Evolutionary conservation across 164 flowering plant species (phyloP), one percentile per base, ranked within the genome.

Genomic region (Vitis cinerea): DNA sequence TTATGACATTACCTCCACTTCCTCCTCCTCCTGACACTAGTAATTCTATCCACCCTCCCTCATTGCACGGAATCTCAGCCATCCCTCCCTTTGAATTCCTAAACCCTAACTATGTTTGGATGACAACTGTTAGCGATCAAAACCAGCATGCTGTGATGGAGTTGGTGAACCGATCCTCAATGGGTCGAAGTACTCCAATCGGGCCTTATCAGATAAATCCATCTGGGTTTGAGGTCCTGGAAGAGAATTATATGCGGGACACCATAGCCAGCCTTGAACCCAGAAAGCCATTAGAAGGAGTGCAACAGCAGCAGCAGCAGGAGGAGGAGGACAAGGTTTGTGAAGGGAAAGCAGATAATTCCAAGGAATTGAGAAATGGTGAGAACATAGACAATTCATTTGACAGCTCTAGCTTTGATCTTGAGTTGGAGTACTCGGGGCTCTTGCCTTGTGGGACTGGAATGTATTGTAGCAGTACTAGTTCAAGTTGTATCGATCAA

Each of bases 401-500:
- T 59, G 77, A 68, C 23, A 63, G 68, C 11, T 59, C 59, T 31
- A 67, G 72, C 65, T 71, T 76, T 68, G 82, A 70, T 70, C 72
- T 76, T 67, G 77, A 76, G 23, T 75, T 73, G 59, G 60, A 71
- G 72, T 75, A 72, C 58, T 63, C 83, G 37, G 52, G 71, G 17
- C 54, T 71, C 15, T 0, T 71, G 72, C 66, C 73, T 63, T 71
- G 67, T 61, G 78, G 69, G 44, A 37, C 44, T 37, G 44, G 44
- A 60, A 63, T 75, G 63, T 70, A 47, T 10, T 64, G 23, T 31
- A 69, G 62, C 7, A 37, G 44, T 37, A 37, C 44, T 37, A 37
- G 44, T 67, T 14, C 15, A 23, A 75, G 54, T 60, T 69, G 75
- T 27, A 70, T 80, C 56, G 85, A 83, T 65, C 84, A 77, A 66